phyloP scores from a whole-genome alignment of 2,329 filamentous ascomycete species.

The Lanzia echinophila region DNA sequence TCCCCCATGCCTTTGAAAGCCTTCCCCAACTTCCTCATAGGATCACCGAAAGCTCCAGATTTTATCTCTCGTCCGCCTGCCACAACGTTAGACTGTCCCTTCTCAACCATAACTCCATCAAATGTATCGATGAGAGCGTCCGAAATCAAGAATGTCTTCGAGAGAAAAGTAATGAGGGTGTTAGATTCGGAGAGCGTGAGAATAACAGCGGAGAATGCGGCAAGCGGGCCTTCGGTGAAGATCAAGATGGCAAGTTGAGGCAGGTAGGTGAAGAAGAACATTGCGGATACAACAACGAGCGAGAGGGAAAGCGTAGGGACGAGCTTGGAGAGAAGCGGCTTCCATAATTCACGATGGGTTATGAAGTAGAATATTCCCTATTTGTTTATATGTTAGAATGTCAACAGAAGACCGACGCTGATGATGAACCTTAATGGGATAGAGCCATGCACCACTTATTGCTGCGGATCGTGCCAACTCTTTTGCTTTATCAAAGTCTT shows the following conservation, averaged over 20 bases:
- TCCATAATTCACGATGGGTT: slow-evolving; percentile 50
- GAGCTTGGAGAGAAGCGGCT: slow-evolving; percentile 49
- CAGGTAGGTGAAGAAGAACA: slow-evolving; percentile 84
- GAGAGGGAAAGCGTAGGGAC: slow-evolving; percentile 63
- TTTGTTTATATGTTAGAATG: slow-evolving; percentile 10
- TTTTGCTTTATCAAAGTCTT: slow-evolving; percentile 65
- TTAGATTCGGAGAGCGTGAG: slow-evolving; percentile 60
- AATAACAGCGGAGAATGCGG: slow-evolving; percentile 64
- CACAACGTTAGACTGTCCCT: slow-evolving; percentile 54
- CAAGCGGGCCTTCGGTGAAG: slow-evolving; percentile 77
- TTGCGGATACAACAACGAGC: slow-evolving; percentile 62
- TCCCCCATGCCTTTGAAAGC: slow-evolving; percentile 51
- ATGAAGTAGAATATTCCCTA: slow-evolving; percentile 55
- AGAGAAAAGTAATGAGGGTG: slow-evolving; percentile 48
- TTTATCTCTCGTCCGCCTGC: slow-evolving; percentile 68
- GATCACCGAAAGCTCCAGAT: slow-evolving; percentile 42
- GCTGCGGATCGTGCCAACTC: slow-evolving; percentile 60
- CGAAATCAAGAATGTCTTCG: slow-evolving; percentile 68
- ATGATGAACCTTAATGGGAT: slow-evolving; percentile 62
- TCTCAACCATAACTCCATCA: slow-evolving; percentile 60
- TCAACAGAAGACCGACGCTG: neutral
- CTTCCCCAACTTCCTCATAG: slow-evolving; percentile 49
- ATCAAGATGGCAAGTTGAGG: slow-evolving; percentile 79
- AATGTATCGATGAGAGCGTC: slow-evolving; percentile 85
- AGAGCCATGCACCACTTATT: slow-evolving; percentile 73